Base-by-base conservation (phyloP, 345 rosid genomes). In the Ceriops decandra region DNA sequence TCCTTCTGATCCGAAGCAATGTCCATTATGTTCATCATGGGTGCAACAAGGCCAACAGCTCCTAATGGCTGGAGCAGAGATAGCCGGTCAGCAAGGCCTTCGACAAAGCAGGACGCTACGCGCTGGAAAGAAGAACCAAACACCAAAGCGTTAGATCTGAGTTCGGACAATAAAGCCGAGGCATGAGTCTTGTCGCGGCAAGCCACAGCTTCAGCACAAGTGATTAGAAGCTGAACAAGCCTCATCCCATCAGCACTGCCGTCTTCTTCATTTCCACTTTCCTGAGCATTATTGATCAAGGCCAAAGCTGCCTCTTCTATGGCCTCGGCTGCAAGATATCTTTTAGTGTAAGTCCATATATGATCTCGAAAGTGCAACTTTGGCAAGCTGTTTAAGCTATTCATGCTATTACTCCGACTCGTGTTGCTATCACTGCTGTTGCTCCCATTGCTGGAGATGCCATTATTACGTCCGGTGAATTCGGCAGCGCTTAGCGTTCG, bases 131-230 rank as follows among this genome's bases (percentile, higher is more conserved):
- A 74, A 35, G 90, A 74, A 24, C 90, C 93, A 11, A 85, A 85
- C 10, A 84, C 88, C 38, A 84, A 62, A 0, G 88, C 88, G 59
- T 75, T 77, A 28, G 82, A 63, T 20, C 78, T 68, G 27, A 85
- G 88, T 70, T 88, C 88, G 0, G 88, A 81, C 47, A 86, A 66
- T 70, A 86, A 72, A 6, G 80, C 73, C 0, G 90, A 76, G 33
- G 88, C 88, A 30, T 83, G 84, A 22, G 78, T 26, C 67, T 83
- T 83, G 71, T 88, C 93, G 2, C 88, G 85, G 31, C 88, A 88
- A 42, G 93, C 93, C 38, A 88, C 88, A 1, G 90, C 93, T 62
- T 88, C 90, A 0, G 88, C 88, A 36, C 93, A 88, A 17, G 87
- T 76, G 13, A 88, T 73, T 52, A 88, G 80, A 52, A 80, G 86